Base-by-base conservation (phyloP, 2,329 filamentous ascomycete genomes). In the Sclerotinia glacialis region DNA sequence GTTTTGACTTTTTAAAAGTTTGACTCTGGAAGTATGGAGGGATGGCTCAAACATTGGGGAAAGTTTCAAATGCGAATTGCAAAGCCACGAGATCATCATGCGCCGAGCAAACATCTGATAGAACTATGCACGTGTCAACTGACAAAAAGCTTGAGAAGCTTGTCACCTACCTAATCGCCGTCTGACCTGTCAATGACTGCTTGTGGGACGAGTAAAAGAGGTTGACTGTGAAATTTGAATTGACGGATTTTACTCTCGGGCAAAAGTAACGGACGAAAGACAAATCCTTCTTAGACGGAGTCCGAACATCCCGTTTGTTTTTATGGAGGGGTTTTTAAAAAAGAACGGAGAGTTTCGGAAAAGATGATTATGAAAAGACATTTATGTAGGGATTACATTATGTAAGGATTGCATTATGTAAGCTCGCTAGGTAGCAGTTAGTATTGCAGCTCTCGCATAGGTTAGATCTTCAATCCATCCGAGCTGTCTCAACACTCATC, bases 11-110 rank as follows among this genome's bases (percentile, higher is more conserved):
- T 49, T 60, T 23, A n/a, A 2, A 37, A 18, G 21, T 49, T 49
- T 47, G 14, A 23, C 23, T 23, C 34, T 16, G 56, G n/a, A 28
- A n/a, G 14, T 47, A 42, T 18, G 11, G 26, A 46, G 5, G 18
- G 23, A 14, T 37, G 44, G 28, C 44, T 56, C 56, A 59, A 34
- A 49, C 44, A 5, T 23, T 23, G 53, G 53, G n/a, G 53, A 16
- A 55, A 34, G 14, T 40, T 6, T 55, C 21, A 55, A 37, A 34
- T 28, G n/a, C n/a, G 18, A 37, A 16, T 40, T 26, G 26, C n/a
- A 37, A 49, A 23, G 56, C 56, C 56, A 60, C 44, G 28, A 37
- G 56, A 34, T 60, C 21, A 21, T 44, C 58, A 49, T 49, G 44
- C 28, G 28, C 58, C 28, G 11, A 26, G 58, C 3, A 26, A 58